Evolutionary conservation across 768 basidiomycete species (phyloP), one percentile per base, ranked within the genome.

Genomic region (Pleurotus sapidus): DNA sequence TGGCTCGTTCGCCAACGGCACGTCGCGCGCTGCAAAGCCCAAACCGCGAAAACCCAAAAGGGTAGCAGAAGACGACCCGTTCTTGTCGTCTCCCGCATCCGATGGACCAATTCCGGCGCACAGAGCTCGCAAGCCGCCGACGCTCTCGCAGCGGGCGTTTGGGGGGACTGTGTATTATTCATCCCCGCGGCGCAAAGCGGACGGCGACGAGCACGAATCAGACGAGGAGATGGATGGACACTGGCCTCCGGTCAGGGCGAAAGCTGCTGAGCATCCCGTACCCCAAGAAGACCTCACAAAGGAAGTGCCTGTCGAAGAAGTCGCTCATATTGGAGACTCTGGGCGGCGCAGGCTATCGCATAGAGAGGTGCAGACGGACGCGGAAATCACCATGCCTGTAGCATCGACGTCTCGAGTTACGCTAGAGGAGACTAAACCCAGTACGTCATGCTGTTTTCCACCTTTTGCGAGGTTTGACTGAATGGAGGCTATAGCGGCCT

Each of bases 141-240:
- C 51, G 30, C 37, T 25, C 2, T 55, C 61, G 24, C 47, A 46
- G 24, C 39, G 51, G n/a, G 37, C 51, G 12, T 54, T 54, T 54
- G 37, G 51, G 12, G 51, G 51, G 3, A 15, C 18, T 20, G 39
- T 54, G 3, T 37, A 40, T 23, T 42, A 40, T 39, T 40, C 39
- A 2, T 54, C 51, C 6, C 51, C 51, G 5, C 51, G n/a, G 4
- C 9, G 3, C 11, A 40, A 24, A 42, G 39, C 12, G 6, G 20
- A 25, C 24, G 9, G 8, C 17, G 40, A 18, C 25, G 39, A 42
- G 14, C 18, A 37, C 11, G 51, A 54, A 37, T 54, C 51, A 3
- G 51, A 54, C 42, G 14, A 11, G 30, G n/a, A 23, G 30, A 37
- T n/a, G 9, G 20, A 39, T 6, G 20, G 37, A 12, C 11, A 39